A percentile compares a stretch with the other conserved stretches of the same genome.
phyloP scores from a whole-genome alignment of 1,139 yeast genomes.

The Geotrichum klebahnii region DNA sequence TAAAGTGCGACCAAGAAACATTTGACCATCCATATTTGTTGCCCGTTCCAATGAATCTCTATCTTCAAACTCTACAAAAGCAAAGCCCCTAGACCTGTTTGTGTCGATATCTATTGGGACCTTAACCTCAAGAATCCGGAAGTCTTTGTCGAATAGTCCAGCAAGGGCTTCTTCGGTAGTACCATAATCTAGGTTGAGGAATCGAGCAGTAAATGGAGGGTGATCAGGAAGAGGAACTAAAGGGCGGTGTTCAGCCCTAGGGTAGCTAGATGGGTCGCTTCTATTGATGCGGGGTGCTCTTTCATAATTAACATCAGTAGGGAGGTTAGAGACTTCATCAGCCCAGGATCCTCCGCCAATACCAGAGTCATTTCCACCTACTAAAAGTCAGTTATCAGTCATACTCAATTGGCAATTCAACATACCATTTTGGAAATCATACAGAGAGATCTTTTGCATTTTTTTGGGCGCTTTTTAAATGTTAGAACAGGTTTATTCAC shows the following conservation, averaged over 20 bases:
- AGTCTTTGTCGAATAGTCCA: constrained; percentile 55
- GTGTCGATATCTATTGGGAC: constrained; percentile 59
- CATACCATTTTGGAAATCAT: constrained; percentile 20
- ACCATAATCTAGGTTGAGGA: constrained; percentile 84
- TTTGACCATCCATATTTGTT: constrained; percentile 58
- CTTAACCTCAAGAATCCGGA: constrained; percentile 57
- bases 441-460: constrained; percentile 13
- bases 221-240: constrained; percentile 83
- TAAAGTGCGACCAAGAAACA: constrained; percentile 69
- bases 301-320: constrained; percentile 17
- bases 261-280: not conserved
- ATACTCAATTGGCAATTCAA: not conserved
- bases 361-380: constrained; percentile 38
- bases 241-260: constrained; percentile 26
- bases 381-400: not conserved
- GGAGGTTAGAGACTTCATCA: constrained; percentile 22
- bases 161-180: constrained; percentile 61
- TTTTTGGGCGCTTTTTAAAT: constrained; percentile 22
- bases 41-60: constrained; percentile 68
- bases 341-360: constrained; percentile 48
- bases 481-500: not conserved
- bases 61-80: constrained; percentile 73
- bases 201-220: constrained; percentile 88
- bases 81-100: constrained; percentile 73
- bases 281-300: constrained; percentile 7